Evolutionary conservation across 768 basidiomycete genomes (phyloP).

Genomic region (Brasilioporus rufonigricans): DNA sequence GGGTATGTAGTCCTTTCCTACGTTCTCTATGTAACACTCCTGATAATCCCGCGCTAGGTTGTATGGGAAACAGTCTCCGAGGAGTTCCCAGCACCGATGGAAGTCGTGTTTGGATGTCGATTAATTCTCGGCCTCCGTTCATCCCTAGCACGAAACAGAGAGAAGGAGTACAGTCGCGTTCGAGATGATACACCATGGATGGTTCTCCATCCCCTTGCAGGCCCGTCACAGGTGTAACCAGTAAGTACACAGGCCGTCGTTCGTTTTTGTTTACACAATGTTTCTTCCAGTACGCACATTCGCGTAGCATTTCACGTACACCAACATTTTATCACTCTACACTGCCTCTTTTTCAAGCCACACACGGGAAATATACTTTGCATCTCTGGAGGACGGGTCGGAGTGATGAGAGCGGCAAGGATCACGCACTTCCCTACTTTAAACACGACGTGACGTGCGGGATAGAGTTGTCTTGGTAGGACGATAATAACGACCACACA

Average conservation of each 20-base stretch:
- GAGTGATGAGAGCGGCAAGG: too few relatives aligned
- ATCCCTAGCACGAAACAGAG: neutral
- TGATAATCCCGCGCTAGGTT: neutral
- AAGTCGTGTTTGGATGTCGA: conserved; percentile 1
- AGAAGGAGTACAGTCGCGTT: neutral
- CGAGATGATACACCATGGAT: neutral
- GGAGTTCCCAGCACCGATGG: neutral
- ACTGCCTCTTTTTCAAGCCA: too few relatives aligned
- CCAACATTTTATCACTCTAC: too few relatives aligned
- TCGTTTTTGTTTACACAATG: neutral
- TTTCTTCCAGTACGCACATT: neutral
- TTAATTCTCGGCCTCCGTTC: conserved; percentile 5
- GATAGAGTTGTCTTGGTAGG: too few relatives aligned
- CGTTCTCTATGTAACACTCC: too few relatives aligned
- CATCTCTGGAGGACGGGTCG: too few relatives aligned
- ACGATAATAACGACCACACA: too few relatives aligned
- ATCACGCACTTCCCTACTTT: too few relatives aligned
- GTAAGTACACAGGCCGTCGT: neutral
- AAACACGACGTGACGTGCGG: too few relatives aligned
- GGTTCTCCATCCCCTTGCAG: neutral
- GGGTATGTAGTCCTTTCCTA: neutral
- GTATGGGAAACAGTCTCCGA: conserved; percentile 7
- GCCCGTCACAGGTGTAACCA: neutral
- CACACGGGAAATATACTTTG: too few relatives aligned
- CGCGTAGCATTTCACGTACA: neutral